A percentile compares a stretch with the other conserved stretches of the same genome.
Evolutionary conservation across 768 basidiomycete species (phyloP).

Genomic region (Boletellus ananas): DNA sequence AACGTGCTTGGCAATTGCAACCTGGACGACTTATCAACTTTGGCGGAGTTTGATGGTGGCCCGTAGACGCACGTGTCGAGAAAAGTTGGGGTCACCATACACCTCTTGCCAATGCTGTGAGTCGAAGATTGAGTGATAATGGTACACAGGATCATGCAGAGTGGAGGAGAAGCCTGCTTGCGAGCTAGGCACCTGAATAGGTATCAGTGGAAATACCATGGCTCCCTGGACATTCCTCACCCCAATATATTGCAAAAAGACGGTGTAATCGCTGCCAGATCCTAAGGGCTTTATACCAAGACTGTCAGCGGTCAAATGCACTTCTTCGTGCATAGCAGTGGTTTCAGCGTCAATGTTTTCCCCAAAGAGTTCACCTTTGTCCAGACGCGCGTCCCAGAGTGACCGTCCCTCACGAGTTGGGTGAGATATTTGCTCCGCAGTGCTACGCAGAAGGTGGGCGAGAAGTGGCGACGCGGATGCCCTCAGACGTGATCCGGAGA

Average conservation of each 20-base stretch:
- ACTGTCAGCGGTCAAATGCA: constrained; percentile 26
- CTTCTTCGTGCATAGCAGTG: constrained; percentile 23
- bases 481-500: constrained; percentile 46
- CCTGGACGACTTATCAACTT: constrained; percentile 33
- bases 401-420: constrained; percentile 60
- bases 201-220: constrained; percentile 1
- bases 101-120: constrained; percentile 66
- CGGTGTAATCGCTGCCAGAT: constrained; percentile 87
- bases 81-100: constrained; percentile 75
- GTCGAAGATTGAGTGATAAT: constrained; percentile 78
- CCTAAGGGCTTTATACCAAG: constrained; percentile 60
- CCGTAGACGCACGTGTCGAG: constrained; percentile 54
- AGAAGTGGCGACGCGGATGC: constrained; percentile 77
- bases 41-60: not conserved
- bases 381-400: constrained; percentile 75
- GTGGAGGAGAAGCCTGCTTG: constrained; percentile 31
- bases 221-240: constrained; percentile 33
- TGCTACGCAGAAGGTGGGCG: constrained; percentile 64
- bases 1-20: constrained; percentile 63
- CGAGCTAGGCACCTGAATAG: constrained; percentile 32
- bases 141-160: constrained; percentile 61
- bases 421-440: constrained; percentile 70
- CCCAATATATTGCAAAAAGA: constrained; percentile 81
- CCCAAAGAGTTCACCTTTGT: constrained; percentile 43
- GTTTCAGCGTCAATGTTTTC: constrained; percentile 30